Base-by-base conservation (phyloP, 108 stramenopile species). In the Pseudonitzschia multiseries region DNA sequence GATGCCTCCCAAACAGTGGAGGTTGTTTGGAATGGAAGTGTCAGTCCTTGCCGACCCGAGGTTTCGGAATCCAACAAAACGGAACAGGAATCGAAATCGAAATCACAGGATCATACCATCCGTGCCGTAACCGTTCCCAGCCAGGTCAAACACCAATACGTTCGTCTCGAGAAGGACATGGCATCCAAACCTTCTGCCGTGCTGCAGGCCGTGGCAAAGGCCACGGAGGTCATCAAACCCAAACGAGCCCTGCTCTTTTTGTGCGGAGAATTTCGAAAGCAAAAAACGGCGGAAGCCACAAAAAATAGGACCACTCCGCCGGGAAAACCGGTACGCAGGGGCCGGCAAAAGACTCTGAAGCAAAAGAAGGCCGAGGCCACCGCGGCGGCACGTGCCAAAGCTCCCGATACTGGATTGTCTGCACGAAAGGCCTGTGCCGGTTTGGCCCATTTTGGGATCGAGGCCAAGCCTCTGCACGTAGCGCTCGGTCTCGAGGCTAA, bases 61-160 rank as follows among this genome's bases (percentile, higher is more conserved):
- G 44, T 36, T 13, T 59, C 32, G 42, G 67, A 44, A 27, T 53
- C 31, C 2, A 78, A 79, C 6, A 18, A 41, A 0, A 33, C 32
- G 13, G 44, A 54, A 17, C 46, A 41, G 8, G 43, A n/a, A n/a
- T n/a, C n/a, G n/a, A n/a, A 73, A 18, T 31, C 21, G 17, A 48
- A 4, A 27, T 14, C 17, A 42, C n/a, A 70, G 60, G 56, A 54
- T 14, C 79, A 84, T 51, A 80, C 83, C 15, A 82, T 84, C 22
- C 83, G 86, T 13, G 79, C 86, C 10, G 86, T 87, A 1, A 80
- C 76, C 18, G 86, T 87, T 0, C 86, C 86, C n/a, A 68, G 62
- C 12, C 79, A 80, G 13, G 86, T 87, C 43, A 57, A 73, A 40
- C 86, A 87, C 57, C 59, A 73, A 64, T 84, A 80, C 31, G 65